These are phyloP conservation scores for Gossypium raimondii DNA, from an alignment of 345 rosid species.

Conservation along the genomic window DNA sequence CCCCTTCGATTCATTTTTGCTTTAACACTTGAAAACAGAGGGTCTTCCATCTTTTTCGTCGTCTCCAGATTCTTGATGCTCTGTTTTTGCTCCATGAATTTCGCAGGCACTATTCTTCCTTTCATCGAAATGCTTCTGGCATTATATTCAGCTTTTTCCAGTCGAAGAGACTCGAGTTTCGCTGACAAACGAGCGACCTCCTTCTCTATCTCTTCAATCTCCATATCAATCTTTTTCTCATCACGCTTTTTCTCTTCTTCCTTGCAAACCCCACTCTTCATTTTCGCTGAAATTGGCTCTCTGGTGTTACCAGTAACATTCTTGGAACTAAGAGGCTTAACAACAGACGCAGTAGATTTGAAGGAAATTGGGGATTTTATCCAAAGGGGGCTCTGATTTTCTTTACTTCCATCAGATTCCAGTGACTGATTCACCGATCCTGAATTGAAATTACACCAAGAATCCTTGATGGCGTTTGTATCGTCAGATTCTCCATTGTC, in stretches of 20 bases:
- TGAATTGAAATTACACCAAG: conserved; percentile 48
- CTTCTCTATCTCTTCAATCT: conserved; percentile 75
- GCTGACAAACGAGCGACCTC: conserved; percentile 63
- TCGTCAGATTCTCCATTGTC: conserved; percentile 65
- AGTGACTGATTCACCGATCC: conserved; percentile 38
- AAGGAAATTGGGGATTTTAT: conserved; percentile 29
- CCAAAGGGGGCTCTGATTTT: conserved; percentile 40
- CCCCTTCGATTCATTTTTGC: conserved; percentile 57
- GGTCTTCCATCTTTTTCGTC: conserved; percentile 36
- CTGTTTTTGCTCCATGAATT: conserved; percentile 75
- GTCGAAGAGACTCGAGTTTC: conserved; percentile 64
- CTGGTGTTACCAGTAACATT: conserved; percentile 21
- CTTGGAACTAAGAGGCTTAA: conserved; percentile 34
- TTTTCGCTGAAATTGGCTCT: conserved; percentile 18
- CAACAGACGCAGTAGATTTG: conserved; percentile 18
- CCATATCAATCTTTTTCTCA: conserved; percentile 58
- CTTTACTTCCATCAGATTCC: conserved; percentile 59
- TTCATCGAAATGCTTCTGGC: conserved; percentile 38
- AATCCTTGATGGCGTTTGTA: conserved; percentile 32
- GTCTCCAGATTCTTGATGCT: conserved; percentile 23
- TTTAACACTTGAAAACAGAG: conserved; percentile 35
- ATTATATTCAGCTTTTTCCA: conserved; percentile 58
- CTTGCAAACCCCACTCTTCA: conserved; percentile 18
- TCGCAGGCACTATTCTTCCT: conserved; percentile 67
- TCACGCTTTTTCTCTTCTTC: conserved; percentile 30